These are phyloP conservation scores for Passiflora organensis DNA, from an alignment of 345 rosid species.

Conservation along the genomic window DNA sequence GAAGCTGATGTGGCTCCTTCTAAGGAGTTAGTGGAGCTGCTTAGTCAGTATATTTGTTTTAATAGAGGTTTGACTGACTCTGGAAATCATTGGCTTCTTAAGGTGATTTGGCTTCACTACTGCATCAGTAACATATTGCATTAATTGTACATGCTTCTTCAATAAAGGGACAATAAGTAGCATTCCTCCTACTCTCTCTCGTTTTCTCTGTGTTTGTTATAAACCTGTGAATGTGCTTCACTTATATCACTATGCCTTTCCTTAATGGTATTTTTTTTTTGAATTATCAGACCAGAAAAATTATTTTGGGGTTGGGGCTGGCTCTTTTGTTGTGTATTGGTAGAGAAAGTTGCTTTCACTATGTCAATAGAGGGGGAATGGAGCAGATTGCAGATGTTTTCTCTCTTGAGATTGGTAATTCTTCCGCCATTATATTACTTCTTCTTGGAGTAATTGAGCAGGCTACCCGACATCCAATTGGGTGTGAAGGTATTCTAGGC, in stretches of 20 bases:
- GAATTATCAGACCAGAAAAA: constrained; percentile 54
- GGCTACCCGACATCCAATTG: constrained; percentile 84
- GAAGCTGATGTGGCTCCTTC: constrained; percentile 51
- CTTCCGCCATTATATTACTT: constrained; percentile 48
- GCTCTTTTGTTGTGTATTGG: constrained; percentile 79
- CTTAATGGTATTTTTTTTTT: constrained; percentile 21
- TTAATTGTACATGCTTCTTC: background rate
- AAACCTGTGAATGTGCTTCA: background rate
- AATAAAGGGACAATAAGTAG: background rate
- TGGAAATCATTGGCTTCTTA: constrained; percentile 46
- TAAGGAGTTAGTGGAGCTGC: constrained; percentile 61
- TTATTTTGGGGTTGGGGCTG: constrained; percentile 64
- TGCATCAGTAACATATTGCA: constrained; percentile 1
- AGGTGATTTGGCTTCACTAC: constrained; percentile 38
- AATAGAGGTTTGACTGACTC: constrained; percentile 28
- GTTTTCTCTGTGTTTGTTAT: background rate
- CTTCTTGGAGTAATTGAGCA: constrained; percentile 83
- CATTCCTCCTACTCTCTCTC: background rate
- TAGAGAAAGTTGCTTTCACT: constrained; percentile 90
- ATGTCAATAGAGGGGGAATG: constrained; percentile 77
- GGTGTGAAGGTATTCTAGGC: constrained; percentile 88
- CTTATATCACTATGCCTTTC: constrained; percentile 11
- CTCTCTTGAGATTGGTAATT: constrained; percentile 40
- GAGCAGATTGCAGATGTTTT: constrained; percentile 57
- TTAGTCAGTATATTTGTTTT: constrained; percentile 42